phyloP scores from a whole-genome alignment of 352 stramenopile species.

The Phytopythium chamaehyphon region DNA sequence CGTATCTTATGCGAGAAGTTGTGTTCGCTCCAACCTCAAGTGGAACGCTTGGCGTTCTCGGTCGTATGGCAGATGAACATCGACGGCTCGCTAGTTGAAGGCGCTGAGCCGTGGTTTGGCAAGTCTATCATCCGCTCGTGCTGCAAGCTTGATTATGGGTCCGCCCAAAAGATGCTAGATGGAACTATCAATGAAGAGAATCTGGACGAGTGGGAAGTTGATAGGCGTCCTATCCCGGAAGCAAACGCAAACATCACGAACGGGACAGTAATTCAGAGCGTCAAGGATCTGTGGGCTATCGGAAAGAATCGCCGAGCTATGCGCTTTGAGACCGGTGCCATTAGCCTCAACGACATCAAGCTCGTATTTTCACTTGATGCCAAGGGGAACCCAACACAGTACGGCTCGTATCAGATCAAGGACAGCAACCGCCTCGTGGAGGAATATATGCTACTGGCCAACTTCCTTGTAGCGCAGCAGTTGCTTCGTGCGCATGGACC shows the following conservation, averaged over 20 bases:
- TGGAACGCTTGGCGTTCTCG: constrained; percentile 94
- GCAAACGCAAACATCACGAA: constrained; percentile 49
- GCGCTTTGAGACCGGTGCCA: constrained; percentile 90
- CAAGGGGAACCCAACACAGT: constrained; percentile 87
- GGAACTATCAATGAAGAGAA: constrained; percentile 66
- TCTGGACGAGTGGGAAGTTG: constrained; percentile 67
- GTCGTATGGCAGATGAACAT: constrained; percentile 96
- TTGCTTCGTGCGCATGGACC: constrained; percentile 86
- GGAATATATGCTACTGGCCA: constrained; percentile 99
- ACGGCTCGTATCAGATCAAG: constrained; percentile 89
- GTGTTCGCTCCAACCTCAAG: constrained; percentile 96
- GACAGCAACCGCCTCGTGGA: constrained; percentile 95
- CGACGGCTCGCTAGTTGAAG: constrained; percentile 90
- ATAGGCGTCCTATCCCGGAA: constrained; percentile 34
- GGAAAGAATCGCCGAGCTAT: constrained; percentile 66
- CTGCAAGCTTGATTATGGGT: constrained; percentile 95
- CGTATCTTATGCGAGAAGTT: constrained; percentile 94
- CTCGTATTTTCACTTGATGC: constrained; percentile 92
- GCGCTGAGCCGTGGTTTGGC: constrained; percentile 93
- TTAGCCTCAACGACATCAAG: constrained; percentile 93
- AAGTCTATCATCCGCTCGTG: constrained; percentile 98
- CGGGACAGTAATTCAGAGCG: constrained; percentile 52
- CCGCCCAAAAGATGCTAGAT: constrained; percentile 96
- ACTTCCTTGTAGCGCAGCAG: constrained; percentile 96
- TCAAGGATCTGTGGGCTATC: constrained; percentile 65